Base-by-base conservation (phyloP, 2,329 filamentous ascomycete species). In the Atkinsonella hypoxylon region DNA sequence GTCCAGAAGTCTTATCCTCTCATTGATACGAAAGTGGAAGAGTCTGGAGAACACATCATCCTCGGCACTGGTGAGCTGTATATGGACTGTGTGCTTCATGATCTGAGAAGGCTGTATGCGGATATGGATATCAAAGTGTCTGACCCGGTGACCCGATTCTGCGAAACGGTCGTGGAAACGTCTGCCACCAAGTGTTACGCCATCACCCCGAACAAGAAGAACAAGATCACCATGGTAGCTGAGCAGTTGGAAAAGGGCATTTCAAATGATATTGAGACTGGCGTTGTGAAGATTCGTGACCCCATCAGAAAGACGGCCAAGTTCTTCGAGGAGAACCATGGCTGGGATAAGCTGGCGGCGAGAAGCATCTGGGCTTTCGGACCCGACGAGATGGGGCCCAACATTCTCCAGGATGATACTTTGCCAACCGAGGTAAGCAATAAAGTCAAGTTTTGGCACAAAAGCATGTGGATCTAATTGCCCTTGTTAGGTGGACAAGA, bases 51-150 rank as follows among this genome's bases (percentile, higher is more conserved):
- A 68, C 93, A 98, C 64, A 85, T 98, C 57, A 78, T 98, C 45
- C 79, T 98, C 4, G 93, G 93, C 22, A 98, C 93, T 0, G 93
- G 93, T 53, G 93, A 98, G 67, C 75, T 98, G n/a, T 98, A 98
- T 72, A 97, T 98, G 90, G 93, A 98, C 66, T 98, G 93, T 61
- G 91, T 98, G 3, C 76, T 98, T 44, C 93, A 98, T 66, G 93
- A 98, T 64, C 76, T 98, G 45, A 85, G 93, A 49, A 81, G 83
- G 40, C 70, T 97, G n/a, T 98, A 96, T 64, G 90, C 93, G 13
- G 91, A 97, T 61, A 98, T 98, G 93, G 93, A 98, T 66, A 87
- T 98, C 70, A 97, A 97, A 70, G 89, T 98, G 46, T 98, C 93
- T 0, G 93, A 98, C 64, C 93, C 93, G 1, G 91, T 98, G 42